phyloP scores from a whole-genome alignment of 2,329 filamentous ascomycete species.

The Paradendryphiella salina region DNA sequence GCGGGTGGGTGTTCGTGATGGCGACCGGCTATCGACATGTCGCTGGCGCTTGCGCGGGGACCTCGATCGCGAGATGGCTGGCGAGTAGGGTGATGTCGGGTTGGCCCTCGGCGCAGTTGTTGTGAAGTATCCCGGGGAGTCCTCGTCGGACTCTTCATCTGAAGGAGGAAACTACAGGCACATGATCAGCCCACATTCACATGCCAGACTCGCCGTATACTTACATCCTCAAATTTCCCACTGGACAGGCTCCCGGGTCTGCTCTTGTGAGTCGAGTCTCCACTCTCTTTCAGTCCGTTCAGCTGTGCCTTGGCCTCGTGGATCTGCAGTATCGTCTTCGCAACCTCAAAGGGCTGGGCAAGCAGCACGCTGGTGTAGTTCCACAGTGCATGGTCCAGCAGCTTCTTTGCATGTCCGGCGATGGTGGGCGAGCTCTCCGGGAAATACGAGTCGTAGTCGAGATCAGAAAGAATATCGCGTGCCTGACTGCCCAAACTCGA shows the following conservation, averaged over 20 bases:
- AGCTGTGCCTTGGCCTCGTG: constrained; percentile 54
- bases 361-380: constrained; percentile 89
- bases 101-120: constrained; percentile 60
- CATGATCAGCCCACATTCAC: constrained; percentile 24
- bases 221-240: constrained; percentile 43
- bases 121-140: constrained; percentile 76
- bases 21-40: constrained; percentile 47
- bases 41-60: constrained; percentile 43
- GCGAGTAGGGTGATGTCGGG: constrained; percentile 41
- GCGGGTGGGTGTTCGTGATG: constrained; percentile 46
- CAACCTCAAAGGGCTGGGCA: constrained; percentile 95
- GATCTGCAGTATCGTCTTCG: constrained; percentile 89
- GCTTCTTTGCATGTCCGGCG: constrained; percentile 72
- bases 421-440: constrained; percentile 70
- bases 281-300: constrained; percentile 23
- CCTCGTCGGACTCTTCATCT: constrained; percentile 76
- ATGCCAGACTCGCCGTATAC: constrained; percentile 14
- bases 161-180: constrained; percentile 50
- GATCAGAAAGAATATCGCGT: constrained; percentile 82
- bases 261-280: constrained; percentile 26
- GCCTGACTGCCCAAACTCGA: constrained; percentile 65
- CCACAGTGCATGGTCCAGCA: constrained; percentile 85
- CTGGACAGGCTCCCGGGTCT: constrained; percentile 41
- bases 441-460: constrained; percentile 89
- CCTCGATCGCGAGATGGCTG: constrained; percentile 44